Conservation (phyloP, 2,329 filamentous ascomycete genomes). For the Trichoderma atroviride region DNA sequence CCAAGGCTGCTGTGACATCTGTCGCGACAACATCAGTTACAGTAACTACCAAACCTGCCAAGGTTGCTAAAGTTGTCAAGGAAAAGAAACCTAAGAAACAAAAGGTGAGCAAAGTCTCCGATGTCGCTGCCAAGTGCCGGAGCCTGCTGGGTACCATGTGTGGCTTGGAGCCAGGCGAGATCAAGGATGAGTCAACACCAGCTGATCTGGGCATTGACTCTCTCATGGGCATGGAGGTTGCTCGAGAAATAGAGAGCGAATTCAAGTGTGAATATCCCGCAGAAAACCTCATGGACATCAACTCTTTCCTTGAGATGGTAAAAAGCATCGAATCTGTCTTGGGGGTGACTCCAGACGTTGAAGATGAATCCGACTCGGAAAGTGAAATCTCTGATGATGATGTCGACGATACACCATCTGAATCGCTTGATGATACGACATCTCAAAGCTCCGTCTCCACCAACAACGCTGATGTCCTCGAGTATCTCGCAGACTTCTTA, state of each 20-base stretch:
- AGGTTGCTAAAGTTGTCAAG: too few relatives aligned
- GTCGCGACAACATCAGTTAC: too few relatives aligned
- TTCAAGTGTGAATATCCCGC: slow-evolving; percentile 37
- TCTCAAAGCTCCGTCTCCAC: neutral
- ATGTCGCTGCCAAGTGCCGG: too few relatives aligned
- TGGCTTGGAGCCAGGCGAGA: slow-evolving; percentile 36
- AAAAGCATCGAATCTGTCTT: too few relatives aligned
- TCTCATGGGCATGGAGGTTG: slow-evolving; percentile 53
- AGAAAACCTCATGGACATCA: slow-evolving; percentile 23
- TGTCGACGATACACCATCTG: neutral
- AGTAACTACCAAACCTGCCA: too few relatives aligned
- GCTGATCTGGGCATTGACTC: slow-evolving; percentile 54
- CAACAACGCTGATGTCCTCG: neutral
- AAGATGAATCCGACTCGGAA: neutral
- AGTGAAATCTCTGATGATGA: neutral
- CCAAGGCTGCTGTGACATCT: too few relatives aligned
- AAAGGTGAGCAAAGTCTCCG: neutral
- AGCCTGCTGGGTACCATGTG: too few relatives aligned
- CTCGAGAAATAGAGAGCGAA: slow-evolving; percentile 43
- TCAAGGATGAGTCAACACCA: slow-evolving; percentile 42
- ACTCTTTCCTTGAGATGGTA: too few relatives aligned
- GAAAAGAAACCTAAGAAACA: neutral
- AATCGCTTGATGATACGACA: neutral
- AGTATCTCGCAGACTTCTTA: neutral
- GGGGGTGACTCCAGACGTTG: neutral